Evolutionary conservation across 306 rosid species (phyloP).

Genomic region (Aeschynomene evenia): DNA sequence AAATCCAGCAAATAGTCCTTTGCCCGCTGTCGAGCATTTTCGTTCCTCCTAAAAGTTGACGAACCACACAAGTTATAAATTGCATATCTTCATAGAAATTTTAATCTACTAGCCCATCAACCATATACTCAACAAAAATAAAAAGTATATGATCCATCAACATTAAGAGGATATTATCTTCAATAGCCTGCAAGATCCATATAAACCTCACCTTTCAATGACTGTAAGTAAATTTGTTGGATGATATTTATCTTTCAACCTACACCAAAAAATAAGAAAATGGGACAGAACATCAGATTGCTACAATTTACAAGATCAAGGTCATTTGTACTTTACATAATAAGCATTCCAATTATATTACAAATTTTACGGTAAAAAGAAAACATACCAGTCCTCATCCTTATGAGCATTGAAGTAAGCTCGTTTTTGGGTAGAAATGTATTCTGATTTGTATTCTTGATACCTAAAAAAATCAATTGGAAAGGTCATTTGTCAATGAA

Average conservation of each 20-base stretch:
- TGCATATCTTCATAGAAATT: neutral
- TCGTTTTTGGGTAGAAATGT: slow-evolving; percentile 88
- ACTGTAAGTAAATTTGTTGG: slow-evolving; percentile 86
- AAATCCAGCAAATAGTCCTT: slow-evolving; percentile 86
- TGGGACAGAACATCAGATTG: slow-evolving; percentile 13
- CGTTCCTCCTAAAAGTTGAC: slow-evolving; percentile 79
- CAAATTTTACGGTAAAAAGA: slow-evolving; percentile 9
- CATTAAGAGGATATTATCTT: slow-evolving; percentile 6
- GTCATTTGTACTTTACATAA: neutral
- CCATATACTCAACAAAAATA: neutral
- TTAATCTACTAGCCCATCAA: slow-evolving; percentile 1
- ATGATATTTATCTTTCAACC: slow-evolving; percentile 98
- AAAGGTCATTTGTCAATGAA: slow-evolving; percentile 5
- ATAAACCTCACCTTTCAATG: slow-evolving; percentile 70
- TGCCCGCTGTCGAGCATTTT: slow-evolving; percentile 73
- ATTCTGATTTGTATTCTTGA: slow-evolving; percentile 93
- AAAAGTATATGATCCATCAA: slow-evolving; percentile 2
- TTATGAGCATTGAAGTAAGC: slow-evolving; percentile 89
- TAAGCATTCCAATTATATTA: slow-evolving; percentile 23
- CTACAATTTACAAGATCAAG: slow-evolving; percentile 7
- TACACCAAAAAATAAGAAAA: slow-evolving; percentile 35
- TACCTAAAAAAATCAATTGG: slow-evolving; percentile 53
- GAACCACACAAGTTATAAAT: slow-evolving; percentile 22
- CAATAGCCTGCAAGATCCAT: slow-evolving; percentile 13
- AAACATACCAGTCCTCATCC: slow-evolving; percentile 82